A percentile compares a stretch with the other conserved stretches of the same genome.
These are phyloP conservation scores for Vanderwaltozyma polyspora DNA, from an alignment of 805 yeast species.

Conservation along the genomic window DNA sequence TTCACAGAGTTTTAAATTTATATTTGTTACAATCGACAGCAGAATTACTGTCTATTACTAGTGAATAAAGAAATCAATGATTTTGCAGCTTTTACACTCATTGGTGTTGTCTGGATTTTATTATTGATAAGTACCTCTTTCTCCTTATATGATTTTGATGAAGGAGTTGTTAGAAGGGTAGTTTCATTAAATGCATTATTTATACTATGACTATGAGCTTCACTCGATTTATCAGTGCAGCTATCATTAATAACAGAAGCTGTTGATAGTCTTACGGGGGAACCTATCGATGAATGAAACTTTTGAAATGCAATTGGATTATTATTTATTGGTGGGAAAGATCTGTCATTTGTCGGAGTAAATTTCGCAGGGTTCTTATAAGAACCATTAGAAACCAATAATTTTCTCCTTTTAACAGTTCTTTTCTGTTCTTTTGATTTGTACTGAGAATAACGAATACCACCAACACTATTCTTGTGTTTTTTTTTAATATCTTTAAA, in stretches of 20 bases:
- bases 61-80: constrained; percentile 25
- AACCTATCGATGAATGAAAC: background rate
- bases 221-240: background rate
- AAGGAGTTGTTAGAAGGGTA: constrained; percentile 3
- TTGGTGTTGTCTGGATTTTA: constrained; percentile 20
- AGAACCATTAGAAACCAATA: constrained; percentile 21
- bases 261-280: background rate
- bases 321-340: background rate
- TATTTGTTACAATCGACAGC: no score
- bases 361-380: constrained; percentile 13
- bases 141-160: constrained; percentile 1
- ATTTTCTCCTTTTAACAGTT: constrained; percentile 13
- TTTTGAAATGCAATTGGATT: background rate
- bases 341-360: background rate
- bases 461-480: background rate
- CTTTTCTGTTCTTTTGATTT: background rate
- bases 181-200: constrained; percentile 2
- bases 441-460: background rate
- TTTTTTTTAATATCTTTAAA: constrained; percentile 9
- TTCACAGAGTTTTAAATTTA: no score
- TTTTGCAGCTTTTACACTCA: constrained; percentile 28
- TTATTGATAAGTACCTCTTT: background rate
- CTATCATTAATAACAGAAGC: background rate
- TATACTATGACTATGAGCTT: background rate
- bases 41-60: constrained; percentile 9